phyloP scores from a whole-genome alignment of 2,329 filamentous ascomycete genomes.

The Cryphonectria carpinicola region DNA sequence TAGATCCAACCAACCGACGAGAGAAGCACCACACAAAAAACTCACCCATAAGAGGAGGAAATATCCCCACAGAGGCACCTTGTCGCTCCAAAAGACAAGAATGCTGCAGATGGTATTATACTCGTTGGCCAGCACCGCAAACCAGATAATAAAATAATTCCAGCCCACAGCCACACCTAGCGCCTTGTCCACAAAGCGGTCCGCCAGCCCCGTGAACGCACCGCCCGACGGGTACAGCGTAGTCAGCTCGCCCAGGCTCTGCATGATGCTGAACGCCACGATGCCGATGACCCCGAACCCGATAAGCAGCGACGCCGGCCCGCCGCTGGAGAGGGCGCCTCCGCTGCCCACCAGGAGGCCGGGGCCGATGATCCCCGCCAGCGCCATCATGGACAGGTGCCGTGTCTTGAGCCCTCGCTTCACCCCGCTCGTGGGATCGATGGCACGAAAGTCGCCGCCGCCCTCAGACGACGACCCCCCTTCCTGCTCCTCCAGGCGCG shows the following conservation, averaged over 20 bases:
- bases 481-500: constrained; percentile 38
- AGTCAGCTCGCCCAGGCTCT: constrained; percentile 74
- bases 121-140: constrained; percentile 68
- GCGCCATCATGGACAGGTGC: constrained; percentile 68
- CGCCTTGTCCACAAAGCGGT: constrained; percentile 72
- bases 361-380: constrained; percentile 68
- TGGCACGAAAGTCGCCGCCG: constrained; percentile 48
- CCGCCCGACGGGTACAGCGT: constrained; percentile 74
- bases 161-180: constrained; percentile 71
- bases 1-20: too few species aligned
- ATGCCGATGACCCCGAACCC: constrained; percentile 74
- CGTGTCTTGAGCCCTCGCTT: constrained; percentile 71
- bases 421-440: constrained; percentile 67
- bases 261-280: constrained; percentile 70
- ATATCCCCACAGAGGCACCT: constrained; percentile 66
- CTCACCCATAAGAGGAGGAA: constrained; percentile 74
- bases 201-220: constrained; percentile 71
- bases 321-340: constrained; percentile 68
- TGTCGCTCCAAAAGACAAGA: constrained; percentile 67
- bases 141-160: constrained; percentile 73
- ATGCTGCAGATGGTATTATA: constrained; percentile 72
- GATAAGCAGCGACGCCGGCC: constrained; percentile 73
- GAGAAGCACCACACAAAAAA: constrained; percentile 5
- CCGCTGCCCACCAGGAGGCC: constrained; percentile 74
- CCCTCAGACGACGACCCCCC: constrained; percentile 36